A percentile compares a stretch with the other conserved stretches of the same genome.
These are phyloP conservation scores for Neonectria neomacrospora DNA, from an alignment of 2,329 filamentous ascomycete species.

Conservation along the genomic window DNA sequence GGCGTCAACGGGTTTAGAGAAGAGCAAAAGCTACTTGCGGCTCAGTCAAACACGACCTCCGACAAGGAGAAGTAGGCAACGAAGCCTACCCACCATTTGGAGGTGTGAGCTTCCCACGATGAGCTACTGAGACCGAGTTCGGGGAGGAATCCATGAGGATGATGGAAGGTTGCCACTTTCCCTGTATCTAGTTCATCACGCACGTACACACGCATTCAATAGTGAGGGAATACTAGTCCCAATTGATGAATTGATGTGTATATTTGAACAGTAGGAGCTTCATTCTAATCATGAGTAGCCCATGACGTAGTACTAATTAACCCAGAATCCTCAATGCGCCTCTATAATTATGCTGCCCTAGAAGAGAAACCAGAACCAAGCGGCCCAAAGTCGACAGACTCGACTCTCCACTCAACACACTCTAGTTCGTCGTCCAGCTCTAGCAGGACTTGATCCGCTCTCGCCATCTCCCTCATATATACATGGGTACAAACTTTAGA, in stretches of 20 bases:
- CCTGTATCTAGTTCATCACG: background rate
- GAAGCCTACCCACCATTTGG: background rate
- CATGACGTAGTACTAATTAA: too few relatives aligned
- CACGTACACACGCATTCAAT: too few relatives aligned
- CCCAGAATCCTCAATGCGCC: background rate
- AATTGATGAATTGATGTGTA: background rate
- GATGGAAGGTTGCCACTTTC: background rate
- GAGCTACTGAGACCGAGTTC: background rate
- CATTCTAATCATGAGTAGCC: too few relatives aligned
- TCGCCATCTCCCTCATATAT: too few relatives aligned
- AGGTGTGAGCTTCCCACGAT: background rate
- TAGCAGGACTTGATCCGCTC: constrained; percentile 1
- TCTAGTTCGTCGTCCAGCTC: constrained; percentile 3
- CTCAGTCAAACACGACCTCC: background rate
- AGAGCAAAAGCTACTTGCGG: constrained; percentile 7
- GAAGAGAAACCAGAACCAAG: constrained; percentile 8
- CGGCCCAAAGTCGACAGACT: constrained; percentile 4
- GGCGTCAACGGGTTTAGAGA: constrained; percentile 45
- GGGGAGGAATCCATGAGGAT: background rate
- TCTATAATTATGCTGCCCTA: background rate
- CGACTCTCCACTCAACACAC: constrained; percentile 3
- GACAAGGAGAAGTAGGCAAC: background rate
- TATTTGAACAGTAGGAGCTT: too few relatives aligned
- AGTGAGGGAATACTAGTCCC: background rate
- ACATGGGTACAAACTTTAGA: too few relatives aligned